A percentile compares a stretch with the other conserved stretches of the same genome.
These are phyloP conservation scores for Huiozyma naganishii DNA, from an alignment of 805 yeast genomes.

Conservation along the genomic window DNA sequence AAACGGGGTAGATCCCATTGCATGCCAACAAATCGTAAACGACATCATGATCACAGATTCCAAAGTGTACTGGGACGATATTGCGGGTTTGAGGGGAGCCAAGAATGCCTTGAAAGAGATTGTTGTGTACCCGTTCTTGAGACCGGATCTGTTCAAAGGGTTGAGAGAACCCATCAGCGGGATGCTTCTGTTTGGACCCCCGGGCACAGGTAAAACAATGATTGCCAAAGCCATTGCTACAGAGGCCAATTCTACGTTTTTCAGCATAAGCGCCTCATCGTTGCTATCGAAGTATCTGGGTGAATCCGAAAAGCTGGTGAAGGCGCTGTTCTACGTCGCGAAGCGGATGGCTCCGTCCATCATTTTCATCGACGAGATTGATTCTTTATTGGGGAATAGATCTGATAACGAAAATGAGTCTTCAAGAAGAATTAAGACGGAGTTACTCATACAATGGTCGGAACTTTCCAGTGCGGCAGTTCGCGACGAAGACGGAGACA, in stretches of 20 bases:
- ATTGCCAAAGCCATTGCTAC: constrained; percentile 95
- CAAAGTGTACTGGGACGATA: constrained; percentile 91
- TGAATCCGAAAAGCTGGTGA: constrained; percentile 85
- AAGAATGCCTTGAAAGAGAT: constrained; percentile 86
- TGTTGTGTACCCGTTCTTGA: constrained; percentile 87
- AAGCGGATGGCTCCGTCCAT: constrained; percentile 84
- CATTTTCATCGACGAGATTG: constrained; percentile 93
- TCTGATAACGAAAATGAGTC: constrained; percentile 78
- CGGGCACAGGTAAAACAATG: constrained; percentile 98
- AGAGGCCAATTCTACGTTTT: constrained; percentile 88
- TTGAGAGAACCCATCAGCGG: constrained; percentile 94
- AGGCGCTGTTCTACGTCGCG: constrained; percentile 80
- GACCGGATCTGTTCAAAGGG: constrained; percentile 90
- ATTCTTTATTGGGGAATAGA: constrained; percentile 74
- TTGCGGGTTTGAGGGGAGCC: constrained; percentile 85
- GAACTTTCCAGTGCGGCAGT: constrained; percentile 85
- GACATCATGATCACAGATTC: constrained; percentile 90
- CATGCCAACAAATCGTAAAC: constrained; percentile 77
- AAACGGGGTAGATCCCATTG: constrained; percentile 62
- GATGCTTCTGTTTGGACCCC: constrained; percentile 93
- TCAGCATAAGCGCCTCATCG: constrained; percentile 84
- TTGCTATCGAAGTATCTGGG: constrained; percentile 73
- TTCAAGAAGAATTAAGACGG: constrained; percentile 83
- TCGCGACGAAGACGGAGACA: constrained; percentile 17
- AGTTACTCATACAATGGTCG: constrained; percentile 91